These are phyloP conservation scores for Carnegiea gigantea DNA, from an alignment of 179 eudicot genomes.

Conservation along the genomic window DNA sequence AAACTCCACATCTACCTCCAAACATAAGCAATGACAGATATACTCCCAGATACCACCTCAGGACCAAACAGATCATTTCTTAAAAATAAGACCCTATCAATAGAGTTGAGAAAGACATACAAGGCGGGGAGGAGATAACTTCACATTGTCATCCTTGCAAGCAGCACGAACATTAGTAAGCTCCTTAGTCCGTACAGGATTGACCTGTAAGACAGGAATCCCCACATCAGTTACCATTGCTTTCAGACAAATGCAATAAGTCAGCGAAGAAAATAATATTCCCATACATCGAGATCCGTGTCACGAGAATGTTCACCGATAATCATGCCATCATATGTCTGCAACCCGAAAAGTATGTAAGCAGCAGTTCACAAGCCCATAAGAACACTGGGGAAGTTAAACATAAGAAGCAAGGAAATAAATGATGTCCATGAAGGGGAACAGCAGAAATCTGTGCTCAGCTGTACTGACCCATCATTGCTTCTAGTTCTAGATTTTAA, in stretches of 20 bases:
- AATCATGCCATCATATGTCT: slow-evolving; percentile 98
- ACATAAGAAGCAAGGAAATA: neutral
- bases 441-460: too few relatives aligned
- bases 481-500: neutral
- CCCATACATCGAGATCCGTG: slow-evolving; percentile 89
- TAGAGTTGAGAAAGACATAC: slow-evolving; percentile 45
- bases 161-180: slow-evolving; percentile 80
- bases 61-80: neutral
- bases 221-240: slow-evolving; percentile 11
- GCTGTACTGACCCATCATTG: neutral
- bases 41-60: neutral
- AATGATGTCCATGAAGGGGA: neutral
- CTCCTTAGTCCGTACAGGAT: slow-evolving; percentile 83
- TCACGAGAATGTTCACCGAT: slow-evolving; percentile 97
- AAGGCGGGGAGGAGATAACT: slow-evolving; percentile 85
- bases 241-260: neutral
- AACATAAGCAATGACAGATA: too few relatives aligned
- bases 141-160: slow-evolving; percentile 83
- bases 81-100: neutral
- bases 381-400: neutral
- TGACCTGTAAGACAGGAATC: slow-evolving; percentile 49
- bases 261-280: slow-evolving; percentile 7
- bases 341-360: slow-evolving; percentile 28
- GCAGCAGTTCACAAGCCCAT: slow-evolving; percentile 13
- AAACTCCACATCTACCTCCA: neutral